Conservation (phyloP, 306 rosid species). For the Albizia julibrissin region DNA sequence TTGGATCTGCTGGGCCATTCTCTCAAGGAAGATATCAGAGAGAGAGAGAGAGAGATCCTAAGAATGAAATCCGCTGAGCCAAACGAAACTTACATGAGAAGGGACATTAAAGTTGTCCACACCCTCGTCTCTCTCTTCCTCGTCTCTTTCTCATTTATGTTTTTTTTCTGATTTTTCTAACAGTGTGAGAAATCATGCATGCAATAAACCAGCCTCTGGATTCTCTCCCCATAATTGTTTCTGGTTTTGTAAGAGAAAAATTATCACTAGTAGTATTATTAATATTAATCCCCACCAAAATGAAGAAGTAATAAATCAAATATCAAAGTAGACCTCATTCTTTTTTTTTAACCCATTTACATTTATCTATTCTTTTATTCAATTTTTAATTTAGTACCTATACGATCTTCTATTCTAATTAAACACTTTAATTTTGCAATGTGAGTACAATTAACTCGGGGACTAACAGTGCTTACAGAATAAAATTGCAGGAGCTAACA, state of each 20-base stretch:
- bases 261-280: no score
- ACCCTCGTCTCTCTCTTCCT: slow-evolving; percentile 36
- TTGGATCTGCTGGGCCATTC: slow-evolving; percentile 79
- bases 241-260: neutral
- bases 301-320: neutral
- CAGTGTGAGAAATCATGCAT: slow-evolving; percentile 26
- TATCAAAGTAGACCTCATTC: slow-evolving; percentile 30
- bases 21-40: slow-evolving; percentile 53
- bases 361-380: no score
- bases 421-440: no score
- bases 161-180: slow-evolving; percentile 26
- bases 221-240: slow-evolving; percentile 47
- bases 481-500: no score
- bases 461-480: no score
- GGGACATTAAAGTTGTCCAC: slow-evolving; percentile 58
- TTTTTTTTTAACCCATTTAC: neutral
- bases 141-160: slow-evolving; percentile 43
- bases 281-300: neutral
- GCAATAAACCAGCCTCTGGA: slow-evolving; percentile 47
- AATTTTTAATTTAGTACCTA: no score
- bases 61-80: slow-evolving; percentile 46
- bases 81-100: slow-evolving; percentile 60
- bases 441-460: no score
- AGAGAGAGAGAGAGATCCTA: slow-evolving; percentile 48
- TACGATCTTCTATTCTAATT: no score